Conservation (phyloP, 495 filamentous ascomycete genomes). For the Lasiosphaeria ovina region DNA sequence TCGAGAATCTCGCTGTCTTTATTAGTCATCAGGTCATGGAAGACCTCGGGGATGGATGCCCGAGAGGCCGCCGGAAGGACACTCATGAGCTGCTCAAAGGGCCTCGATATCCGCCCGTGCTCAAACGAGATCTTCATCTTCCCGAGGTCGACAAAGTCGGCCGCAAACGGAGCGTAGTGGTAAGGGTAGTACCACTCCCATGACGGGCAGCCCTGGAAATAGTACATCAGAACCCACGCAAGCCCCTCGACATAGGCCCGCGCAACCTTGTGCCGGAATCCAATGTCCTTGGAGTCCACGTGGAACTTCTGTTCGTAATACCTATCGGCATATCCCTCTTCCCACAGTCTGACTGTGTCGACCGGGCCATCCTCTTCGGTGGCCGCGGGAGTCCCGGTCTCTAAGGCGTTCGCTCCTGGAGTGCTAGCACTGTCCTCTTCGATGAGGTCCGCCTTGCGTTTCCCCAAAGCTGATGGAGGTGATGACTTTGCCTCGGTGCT, state of each 20-base stretch:
- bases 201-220: slow-evolving; percentile 95
- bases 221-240: slow-evolving; percentile 97
- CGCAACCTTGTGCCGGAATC: slow-evolving; percentile 90
- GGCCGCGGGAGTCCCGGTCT: slow-evolving; percentile 38
- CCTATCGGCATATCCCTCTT: slow-evolving; percentile 87
- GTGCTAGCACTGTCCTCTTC: slow-evolving; percentile 58
- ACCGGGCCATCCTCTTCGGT: slow-evolving; percentile 60
- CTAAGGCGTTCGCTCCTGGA: slow-evolving; percentile 43
- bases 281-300: slow-evolving; percentile 75
- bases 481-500: slow-evolving; percentile 25
- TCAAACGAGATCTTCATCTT: slow-evolving; percentile 79
- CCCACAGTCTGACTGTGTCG: slow-evolving; percentile 91
- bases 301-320: slow-evolving; percentile 98
- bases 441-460: slow-evolving; percentile 57
- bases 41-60: slow-evolving; percentile 82
- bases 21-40: slow-evolving; percentile 84
- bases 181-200: slow-evolving; percentile 99
- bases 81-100: slow-evolving; percentile 98
- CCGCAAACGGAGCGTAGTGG: slow-evolving; percentile 96
- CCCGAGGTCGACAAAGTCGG: slow-evolving; percentile 83
- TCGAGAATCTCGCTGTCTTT: slow-evolving; percentile 88
- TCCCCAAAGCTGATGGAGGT: slow-evolving; percentile 46
- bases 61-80: slow-evolving; percentile 90
- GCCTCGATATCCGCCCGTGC: slow-evolving; percentile 81
- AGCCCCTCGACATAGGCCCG: slow-evolving; percentile 91